phyloP scores from a whole-genome alignment of 495 filamentous ascomycete genomes.

The Peziza echinospora region DNA sequence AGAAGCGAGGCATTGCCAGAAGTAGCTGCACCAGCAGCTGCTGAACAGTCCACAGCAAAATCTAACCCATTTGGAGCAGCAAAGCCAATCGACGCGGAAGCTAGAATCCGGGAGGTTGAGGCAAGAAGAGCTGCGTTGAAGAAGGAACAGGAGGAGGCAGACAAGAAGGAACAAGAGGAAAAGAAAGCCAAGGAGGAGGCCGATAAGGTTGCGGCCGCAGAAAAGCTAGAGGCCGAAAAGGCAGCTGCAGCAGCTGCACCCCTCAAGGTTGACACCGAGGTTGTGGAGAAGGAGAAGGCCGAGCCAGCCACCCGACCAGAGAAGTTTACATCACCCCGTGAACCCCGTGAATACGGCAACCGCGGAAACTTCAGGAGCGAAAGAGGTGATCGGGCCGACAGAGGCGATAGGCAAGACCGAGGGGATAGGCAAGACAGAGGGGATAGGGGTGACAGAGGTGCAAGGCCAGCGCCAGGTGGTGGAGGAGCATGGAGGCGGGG shows the following conservation, averaged over 20 bases:
- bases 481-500: not conserved
- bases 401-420: not conserved
- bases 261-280: not conserved
- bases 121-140: conserved; percentile 69
- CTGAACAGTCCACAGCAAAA: conserved; percentile 34
- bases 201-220: not conserved
- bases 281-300: conserved; percentile 1
- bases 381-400: not conserved
- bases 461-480: not conserved
- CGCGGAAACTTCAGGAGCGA: not conserved
- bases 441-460: not conserved
- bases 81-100: conserved; percentile 20
- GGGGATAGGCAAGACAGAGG: not conserved
- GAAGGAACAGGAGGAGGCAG: conserved; percentile 64
- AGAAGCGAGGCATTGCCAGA: conserved; percentile 38
- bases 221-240: not conserved
- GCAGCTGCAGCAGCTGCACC: not conserved
- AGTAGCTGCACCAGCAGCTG: conserved; percentile 12
- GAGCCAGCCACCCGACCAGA: not conserved
- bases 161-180: conserved; percentile 25
- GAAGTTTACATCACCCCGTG: not conserved
- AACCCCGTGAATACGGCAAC: not conserved
- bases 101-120: conserved; percentile 70
- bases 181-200: conserved; percentile 9
- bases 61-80: conserved; percentile 72